These are phyloP conservation scores for Cardamine chenopodiifolia DNA, from an alignment of 345 rosid genomes.

Conservation along the genomic window DNA sequence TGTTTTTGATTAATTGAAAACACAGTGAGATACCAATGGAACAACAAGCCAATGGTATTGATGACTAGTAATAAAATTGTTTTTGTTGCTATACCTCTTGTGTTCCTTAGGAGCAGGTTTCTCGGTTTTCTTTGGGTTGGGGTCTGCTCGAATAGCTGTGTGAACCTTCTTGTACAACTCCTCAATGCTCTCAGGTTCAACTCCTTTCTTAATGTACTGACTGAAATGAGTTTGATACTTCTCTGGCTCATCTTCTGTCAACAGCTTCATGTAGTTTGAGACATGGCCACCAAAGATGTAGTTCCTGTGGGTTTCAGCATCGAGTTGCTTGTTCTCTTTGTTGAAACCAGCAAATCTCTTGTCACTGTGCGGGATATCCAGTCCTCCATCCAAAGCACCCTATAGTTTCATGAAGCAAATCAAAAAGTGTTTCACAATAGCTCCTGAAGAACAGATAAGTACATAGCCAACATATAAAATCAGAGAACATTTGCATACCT, in stretches of 20 bases:
- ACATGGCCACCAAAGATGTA: conserved; percentile 77
- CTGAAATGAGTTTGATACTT: conserved; percentile 71
- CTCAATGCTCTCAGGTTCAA: conserved; percentile 60
- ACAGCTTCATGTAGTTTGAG: conserved; percentile 62
- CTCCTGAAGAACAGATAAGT: neutral
- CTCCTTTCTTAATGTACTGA: conserved; percentile 54
- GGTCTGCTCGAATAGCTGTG: conserved; percentile 72
- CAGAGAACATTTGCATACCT: conserved; percentile 43
- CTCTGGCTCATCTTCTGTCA: conserved; percentile 71
- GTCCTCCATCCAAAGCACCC: conserved; percentile 81
- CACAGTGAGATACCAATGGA: conserved; percentile 4
- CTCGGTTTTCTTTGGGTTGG: conserved; percentile 52
- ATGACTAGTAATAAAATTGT: neutral
- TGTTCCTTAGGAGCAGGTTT: conserved; percentile 59
- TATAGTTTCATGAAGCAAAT: conserved; percentile 15
- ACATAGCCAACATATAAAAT: neutral
- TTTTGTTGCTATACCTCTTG: conserved; percentile 52
- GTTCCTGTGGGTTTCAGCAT: conserved; percentile 67
- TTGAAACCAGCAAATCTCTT: conserved; percentile 74
- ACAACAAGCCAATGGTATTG: neutral
- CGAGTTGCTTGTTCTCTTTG: conserved; percentile 66
- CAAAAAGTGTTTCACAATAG: neutral
- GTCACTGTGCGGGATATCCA: conserved; percentile 79
- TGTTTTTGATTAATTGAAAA: conserved; percentile 40
- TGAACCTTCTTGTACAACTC: conserved; percentile 73